Conservation (phyloP, 2,329 filamentous ascomycete species). For the Zelopaecilomyces penicillatus region DNA sequence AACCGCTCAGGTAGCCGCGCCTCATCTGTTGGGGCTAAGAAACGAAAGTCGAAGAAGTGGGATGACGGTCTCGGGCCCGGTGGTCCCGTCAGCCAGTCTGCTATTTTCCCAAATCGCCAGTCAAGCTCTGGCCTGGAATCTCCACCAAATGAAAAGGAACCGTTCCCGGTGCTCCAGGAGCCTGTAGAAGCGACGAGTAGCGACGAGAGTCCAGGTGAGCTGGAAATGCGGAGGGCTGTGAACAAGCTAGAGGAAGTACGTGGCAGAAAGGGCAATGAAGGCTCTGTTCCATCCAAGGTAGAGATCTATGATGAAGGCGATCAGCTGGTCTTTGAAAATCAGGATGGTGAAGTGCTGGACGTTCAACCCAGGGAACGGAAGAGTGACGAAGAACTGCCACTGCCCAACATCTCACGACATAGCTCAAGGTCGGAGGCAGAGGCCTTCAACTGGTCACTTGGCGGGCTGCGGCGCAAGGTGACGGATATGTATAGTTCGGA, state of each 20-base stretch:
- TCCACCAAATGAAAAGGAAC: constrained; percentile 20
- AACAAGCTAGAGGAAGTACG: constrained; percentile 15
- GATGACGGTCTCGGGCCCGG: constrained; percentile 69
- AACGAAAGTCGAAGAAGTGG: constrained; percentile 58
- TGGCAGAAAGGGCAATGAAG: constrained; percentile 7
- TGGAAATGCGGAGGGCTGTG: constrained; percentile 16
- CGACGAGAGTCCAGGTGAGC: constrained; percentile 25
- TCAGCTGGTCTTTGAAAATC: constrained; percentile 72
- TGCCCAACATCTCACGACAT: constrained; percentile 13
- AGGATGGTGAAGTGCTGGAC: constrained; percentile 76
- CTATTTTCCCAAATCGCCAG: constrained; percentile 63
- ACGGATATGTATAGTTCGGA: constrained; percentile 51
- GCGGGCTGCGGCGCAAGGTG: constrained; percentile 41
- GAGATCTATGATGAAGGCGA: constrained; percentile 76
- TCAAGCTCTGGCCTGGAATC: constrained; percentile 14
- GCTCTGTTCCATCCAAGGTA: constrained; percentile 28
- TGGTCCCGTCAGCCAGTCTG: constrained; percentile 82
- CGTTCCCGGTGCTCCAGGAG: constrained; percentile 20
- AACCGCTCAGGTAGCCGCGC: constrained; percentile 47
- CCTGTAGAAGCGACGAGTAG: constrained; percentile 23
- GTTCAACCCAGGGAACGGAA: constrained; percentile 34
- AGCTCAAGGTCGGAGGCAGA: constrained; percentile 5
- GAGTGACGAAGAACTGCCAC: constrained; percentile 11
- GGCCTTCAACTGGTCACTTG: constrained; percentile 22
- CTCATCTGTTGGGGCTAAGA: constrained; percentile 51